phyloP scores from a whole-genome alignment of 257 asterid species.

The Ehretia macrophylla region DNA sequence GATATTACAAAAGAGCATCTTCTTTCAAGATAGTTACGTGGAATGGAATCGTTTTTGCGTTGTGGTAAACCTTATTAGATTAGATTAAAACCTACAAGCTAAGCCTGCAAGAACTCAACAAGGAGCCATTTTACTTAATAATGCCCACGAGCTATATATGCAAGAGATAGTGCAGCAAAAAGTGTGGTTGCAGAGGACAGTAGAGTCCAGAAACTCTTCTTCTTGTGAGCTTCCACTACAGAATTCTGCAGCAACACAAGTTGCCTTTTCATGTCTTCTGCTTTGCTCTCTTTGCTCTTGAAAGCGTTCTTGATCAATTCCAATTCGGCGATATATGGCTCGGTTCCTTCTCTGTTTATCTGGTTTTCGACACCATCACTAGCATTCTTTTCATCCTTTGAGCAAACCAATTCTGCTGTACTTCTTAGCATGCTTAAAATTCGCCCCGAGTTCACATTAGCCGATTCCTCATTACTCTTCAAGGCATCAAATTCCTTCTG shows the following conservation, averaged over 20 bases:
- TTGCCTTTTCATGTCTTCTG: constrained; percentile 58
- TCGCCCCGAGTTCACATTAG: constrained; percentile 31
- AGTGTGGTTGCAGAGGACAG: constrained; percentile 70
- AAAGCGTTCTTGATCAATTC: constrained; percentile 59
- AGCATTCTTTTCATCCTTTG: constrained; percentile 13
- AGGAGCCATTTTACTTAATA: constrained; percentile 15
- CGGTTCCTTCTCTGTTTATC: constrained; percentile 29
- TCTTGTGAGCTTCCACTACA: constrained; percentile 53
- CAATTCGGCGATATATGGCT: constrained; percentile 32
- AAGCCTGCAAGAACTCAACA: not conserved
- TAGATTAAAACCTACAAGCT: no score
- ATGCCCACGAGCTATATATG: constrained; percentile 55
- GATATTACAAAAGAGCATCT: not conserved
- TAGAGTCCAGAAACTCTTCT: constrained; percentile 65
- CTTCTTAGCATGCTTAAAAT: constrained; percentile 55
- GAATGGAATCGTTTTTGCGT: not conserved
- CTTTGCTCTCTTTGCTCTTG: constrained; percentile 36
- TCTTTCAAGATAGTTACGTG: not conserved
- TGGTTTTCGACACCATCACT: constrained; percentile 6
- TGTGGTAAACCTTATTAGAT: not conserved
- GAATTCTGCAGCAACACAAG: constrained; percentile 40
- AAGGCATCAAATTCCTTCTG: constrained; percentile 26
- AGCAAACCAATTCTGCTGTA: constrained; percentile 38
- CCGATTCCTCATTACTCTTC: constrained; percentile 36
- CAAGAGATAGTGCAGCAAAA: constrained; percentile 58